Base-by-base conservation (phyloP, 108 stramenopile genomes). In the Skeletonema marinoi region DNA sequence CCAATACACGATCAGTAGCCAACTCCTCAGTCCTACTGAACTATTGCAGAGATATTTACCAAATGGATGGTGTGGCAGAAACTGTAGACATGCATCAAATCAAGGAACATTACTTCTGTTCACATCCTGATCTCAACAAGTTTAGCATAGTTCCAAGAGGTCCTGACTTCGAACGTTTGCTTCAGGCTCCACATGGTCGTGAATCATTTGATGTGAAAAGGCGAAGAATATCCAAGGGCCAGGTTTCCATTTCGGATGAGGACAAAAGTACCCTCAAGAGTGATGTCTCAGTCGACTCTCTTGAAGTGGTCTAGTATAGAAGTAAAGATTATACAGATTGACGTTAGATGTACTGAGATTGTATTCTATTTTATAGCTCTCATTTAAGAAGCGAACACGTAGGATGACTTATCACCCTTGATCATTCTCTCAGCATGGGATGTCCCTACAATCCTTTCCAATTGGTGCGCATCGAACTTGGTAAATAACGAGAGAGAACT, bases 1-100 rank as follows among this genome's bases (percentile, higher is more conserved):
- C 94, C 77, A 98, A 96, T 77, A 89, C 92, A 32, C 76, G 90
- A 21, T 80, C 89, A 12, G 87, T 96, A 6, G 78, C 78, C 44
- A 85, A 89, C 72, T 97, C 96, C 51, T 95, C 97, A 16, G 74
- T 90, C 61, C 66, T 99, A 17, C 78, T 96, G 32, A 93, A 98
- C 76, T 98, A 97, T 81, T 82, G 92, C 59, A 85, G 97, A n/a
- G 98, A 99, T 36, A 89, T 99, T 21, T 98, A 95, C 78, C 98
- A 98, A 70, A 93, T 92, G 85, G 81, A 82, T 14, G 96, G 96
- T 19, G 83, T 99, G 17, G 87, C 88, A 4, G 85, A 89, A 32
- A 95, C 95, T 8, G 85, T 98, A 32, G 78, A 97, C 65, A 97
- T 99, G 96, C 89, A 97, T 17, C 93, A 98, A 75, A 97, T 98